Evolutionary conservation across 768 basidiomycete species (phyloP).

Genomic region (Phanerodontia chrysosporium): DNA sequence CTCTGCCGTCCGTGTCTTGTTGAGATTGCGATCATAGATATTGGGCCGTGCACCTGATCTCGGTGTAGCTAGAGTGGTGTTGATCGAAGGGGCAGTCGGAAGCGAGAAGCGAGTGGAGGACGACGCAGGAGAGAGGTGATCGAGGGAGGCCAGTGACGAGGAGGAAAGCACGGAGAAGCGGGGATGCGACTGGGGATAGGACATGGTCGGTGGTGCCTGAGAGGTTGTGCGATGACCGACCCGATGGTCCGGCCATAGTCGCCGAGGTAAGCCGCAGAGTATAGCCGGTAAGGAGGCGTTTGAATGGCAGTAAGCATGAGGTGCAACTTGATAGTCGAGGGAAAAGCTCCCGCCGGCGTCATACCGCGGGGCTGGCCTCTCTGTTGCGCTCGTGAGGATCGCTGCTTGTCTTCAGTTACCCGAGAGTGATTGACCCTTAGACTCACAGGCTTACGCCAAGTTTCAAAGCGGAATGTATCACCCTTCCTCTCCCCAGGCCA

Average conservation of each 20-base stretch:
- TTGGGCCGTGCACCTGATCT: constrained; percentile 50
- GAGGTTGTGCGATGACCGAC: background rate
- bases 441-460: background rate
- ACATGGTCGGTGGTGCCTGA: constrained; percentile 29
- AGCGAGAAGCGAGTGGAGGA: constrained; percentile 65
- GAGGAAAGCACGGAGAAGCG: constrained; percentile 66
- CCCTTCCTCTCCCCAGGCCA: background rate
- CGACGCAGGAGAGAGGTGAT: constrained; percentile 50
- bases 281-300: background rate
- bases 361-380: background rate
- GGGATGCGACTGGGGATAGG: constrained; percentile 57
- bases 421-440: background rate
- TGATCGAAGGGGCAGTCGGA: constrained; percentile 47
- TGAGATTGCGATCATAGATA: constrained; percentile 87
- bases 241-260: background rate
- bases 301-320: background rate
- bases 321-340: background rate
- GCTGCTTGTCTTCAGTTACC: background rate
- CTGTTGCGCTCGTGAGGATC: too few species aligned
- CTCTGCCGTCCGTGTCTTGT: constrained; percentile 82
- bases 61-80: constrained; percentile 35
- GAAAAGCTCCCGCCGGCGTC: background rate
- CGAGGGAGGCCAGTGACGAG: constrained; percentile 43
- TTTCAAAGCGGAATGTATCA: background rate
- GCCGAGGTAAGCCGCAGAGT: too few species aligned